A percentile compares a stretch with the other conserved stretches of the same genome.
Conservation (phyloP, 2,329 filamentous ascomycete species). For the Ceratocystis destructans region DNA sequence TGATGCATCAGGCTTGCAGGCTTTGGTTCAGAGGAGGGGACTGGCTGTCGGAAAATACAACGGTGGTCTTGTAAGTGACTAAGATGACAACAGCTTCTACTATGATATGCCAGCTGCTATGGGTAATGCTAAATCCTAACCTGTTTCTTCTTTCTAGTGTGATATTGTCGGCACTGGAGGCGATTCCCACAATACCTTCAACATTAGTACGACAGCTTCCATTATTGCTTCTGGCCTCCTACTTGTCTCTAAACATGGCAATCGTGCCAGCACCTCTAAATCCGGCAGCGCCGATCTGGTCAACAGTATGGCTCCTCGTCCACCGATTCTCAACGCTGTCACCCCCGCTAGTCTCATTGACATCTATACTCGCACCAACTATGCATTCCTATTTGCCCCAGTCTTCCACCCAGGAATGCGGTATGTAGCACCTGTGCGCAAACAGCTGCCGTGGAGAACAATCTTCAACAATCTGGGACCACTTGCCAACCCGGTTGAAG, state of each 20-base stretch:
- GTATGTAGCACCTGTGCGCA: conserved; percentile 72
- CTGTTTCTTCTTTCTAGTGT: conserved; percentile 33
- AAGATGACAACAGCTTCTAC: neutral
- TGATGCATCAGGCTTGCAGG: conserved; percentile 47
- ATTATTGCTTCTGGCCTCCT: conserved; percentile 80
- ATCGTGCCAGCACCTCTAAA: conserved; percentile 86
- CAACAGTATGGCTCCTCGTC: conserved; percentile 54
- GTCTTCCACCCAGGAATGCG: conserved; percentile 94
- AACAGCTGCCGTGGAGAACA: conserved; percentile 81
- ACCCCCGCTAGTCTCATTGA: conserved; percentile 54
- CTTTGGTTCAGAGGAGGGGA: conserved; percentile 46
- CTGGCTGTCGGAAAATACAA: conserved; percentile 58
- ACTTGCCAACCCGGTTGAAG: conserved; percentile 78
- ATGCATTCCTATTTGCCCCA: conserved; percentile 89
- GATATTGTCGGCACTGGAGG: conserved; percentile 97
- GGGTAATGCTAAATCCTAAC: neutral
- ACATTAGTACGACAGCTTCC: conserved; percentile 88
- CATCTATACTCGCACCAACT: conserved; percentile 72
- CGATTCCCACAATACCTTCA: conserved; percentile 95
- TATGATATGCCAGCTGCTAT: too few relatives aligned
- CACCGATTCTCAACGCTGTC: conserved; percentile 63
- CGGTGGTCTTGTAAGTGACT: conserved; percentile 61
- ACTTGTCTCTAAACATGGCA: conserved; percentile 86
- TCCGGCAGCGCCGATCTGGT: conserved; percentile 91
- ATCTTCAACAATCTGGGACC: conserved; percentile 97